A percentile compares a stretch with the other conserved stretches of the same genome.
These are phyloP conservation scores for Nissolia schottii DNA, from an alignment of 306 rosid genomes.

Conservation along the genomic window DNA sequence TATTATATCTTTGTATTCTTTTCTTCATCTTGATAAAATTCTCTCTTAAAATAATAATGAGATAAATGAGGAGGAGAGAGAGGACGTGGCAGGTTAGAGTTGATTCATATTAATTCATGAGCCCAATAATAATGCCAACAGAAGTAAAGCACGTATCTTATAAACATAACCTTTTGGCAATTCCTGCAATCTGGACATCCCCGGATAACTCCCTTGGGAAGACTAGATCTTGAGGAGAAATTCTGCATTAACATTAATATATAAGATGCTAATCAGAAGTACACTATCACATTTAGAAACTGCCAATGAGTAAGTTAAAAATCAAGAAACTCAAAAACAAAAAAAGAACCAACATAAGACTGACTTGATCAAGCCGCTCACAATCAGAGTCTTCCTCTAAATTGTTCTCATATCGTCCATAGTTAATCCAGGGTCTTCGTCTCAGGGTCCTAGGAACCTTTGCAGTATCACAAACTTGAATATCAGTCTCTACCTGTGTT, in stretches of 20 bases:
- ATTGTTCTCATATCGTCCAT: constrained; percentile 45
- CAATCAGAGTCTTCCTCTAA: constrained; percentile 63
- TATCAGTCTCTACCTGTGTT: constrained; percentile 47
- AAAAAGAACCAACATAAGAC: constrained; percentile 27
- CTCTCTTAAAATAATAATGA: not conserved
- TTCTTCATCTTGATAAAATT: too few species aligned
- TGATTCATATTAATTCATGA: constrained; percentile 11
- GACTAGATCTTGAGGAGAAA: constrained; percentile 44
- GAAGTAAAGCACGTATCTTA: not conserved
- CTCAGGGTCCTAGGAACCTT: constrained; percentile 66
- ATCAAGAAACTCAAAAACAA: constrained; percentile 24
- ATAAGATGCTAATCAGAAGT: constrained; percentile 30
- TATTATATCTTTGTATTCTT: too few species aligned
- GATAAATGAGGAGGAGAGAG: constrained; percentile 2
- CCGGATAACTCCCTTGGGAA: constrained; percentile 83
- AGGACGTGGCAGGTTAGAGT: not conserved
- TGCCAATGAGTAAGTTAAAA: not conserved
- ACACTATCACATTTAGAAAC: constrained; percentile 11
- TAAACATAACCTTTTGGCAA: constrained; percentile 77
- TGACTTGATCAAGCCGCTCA: constrained; percentile 68
- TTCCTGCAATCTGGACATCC: constrained; percentile 82
- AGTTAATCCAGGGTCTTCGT: constrained; percentile 62
- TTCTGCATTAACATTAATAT: constrained; percentile 53
- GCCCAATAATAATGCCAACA: not conserved
- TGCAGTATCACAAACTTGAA: constrained; percentile 37